Evolutionary conservation across 2,329 filamentous ascomycete species (phyloP), one percentile per base, ranked within the genome.

Genomic region (Verticillium dahliae): DNA sequence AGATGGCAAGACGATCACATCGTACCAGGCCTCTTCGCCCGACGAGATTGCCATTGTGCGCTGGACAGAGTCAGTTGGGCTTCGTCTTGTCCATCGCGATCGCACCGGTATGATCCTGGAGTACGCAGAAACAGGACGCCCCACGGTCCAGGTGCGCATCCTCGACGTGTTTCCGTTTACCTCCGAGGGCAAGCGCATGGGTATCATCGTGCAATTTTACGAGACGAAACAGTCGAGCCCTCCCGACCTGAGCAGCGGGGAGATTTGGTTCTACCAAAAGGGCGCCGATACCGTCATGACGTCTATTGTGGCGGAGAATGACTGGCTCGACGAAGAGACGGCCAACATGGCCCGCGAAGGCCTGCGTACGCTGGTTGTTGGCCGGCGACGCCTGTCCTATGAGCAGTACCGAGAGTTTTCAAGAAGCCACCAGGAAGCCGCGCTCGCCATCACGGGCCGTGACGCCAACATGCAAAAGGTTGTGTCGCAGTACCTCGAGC

Each of bases 341-440:
- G 91, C 92, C n/a, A 99, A 99, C 73, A 99, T 99, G 96, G 96
- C 96, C 6, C 88, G 95, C 57, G 96, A 99, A 80, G 95, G 95
- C 45, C 80, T 99, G 58, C 89, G 95, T 62, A 99, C 95, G 0
- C 82, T 99, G 6, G 95, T 99, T 6, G 90, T 99, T 33, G 96
- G 95, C n/a, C 86, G 96, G 56, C 97, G 95, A 74, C 89, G 87
- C 68, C 81, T 99, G 6, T 94, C 92, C 0, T 69, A 80, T 6
- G 84, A 89, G 67, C 90, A 93, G 68, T 98, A 97, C 71, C 81
- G 86, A 50, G 89, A 93, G 50, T 99, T 99, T 71, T 83, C 89
- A 0, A 72, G 79, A 31, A 86, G 83, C 58, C 90, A 96, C 72
- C 86, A 89, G 62, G 86, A 93, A 67, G 94, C 95, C 2, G 90